A percentile compares a stretch with the other conserved stretches of the same genome.
Evolutionary conservation across 2,329 filamentous ascomycete species (phyloP).

Genomic region (Botrytis hyacinthi): DNA sequence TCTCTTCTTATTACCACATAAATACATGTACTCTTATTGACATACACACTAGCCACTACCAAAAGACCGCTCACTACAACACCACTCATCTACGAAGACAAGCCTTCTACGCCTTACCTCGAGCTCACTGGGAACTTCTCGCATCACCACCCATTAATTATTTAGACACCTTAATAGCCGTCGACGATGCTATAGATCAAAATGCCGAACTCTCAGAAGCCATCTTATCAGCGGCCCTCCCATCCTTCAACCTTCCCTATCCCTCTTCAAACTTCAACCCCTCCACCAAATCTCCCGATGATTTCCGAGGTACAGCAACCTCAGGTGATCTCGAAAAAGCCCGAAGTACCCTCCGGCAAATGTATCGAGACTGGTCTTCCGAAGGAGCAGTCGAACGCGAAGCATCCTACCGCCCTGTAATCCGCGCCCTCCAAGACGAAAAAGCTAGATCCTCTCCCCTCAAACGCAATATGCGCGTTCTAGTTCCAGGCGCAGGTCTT

Average conservation of each 20-base stretch:
- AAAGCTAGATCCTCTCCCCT: conserved; percentile 28
- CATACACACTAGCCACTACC: conserved; percentile 67
- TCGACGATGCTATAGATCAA: conserved; percentile 84
- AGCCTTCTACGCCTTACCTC: conserved; percentile 87
- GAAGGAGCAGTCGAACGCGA: conserved; percentile 72
- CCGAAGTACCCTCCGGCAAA: conserved; percentile 85
- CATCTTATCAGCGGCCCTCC: conserved; percentile 69
- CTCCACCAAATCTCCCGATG: conserved; percentile 37
- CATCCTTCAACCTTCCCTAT: conserved; percentile 57
- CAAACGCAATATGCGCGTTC: conserved; percentile 48
- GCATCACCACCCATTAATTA: conserved; percentile 79
- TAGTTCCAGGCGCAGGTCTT: conserved; percentile 87
- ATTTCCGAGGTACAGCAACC: conserved; percentile 71
- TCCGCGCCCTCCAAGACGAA: conserved; percentile 60
- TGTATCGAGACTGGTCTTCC: conserved; percentile 90
- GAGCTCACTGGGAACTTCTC: conserved; percentile 79
- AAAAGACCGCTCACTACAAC: conserved; percentile 81
- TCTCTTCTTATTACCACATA: background rate
- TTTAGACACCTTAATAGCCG: conserved; percentile 70
- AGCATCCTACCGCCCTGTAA: conserved; percentile 73
- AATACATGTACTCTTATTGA: background rate
- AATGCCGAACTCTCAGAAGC: conserved; percentile 81
- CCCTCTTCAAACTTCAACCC: conserved; percentile 7
- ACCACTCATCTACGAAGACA: conserved; percentile 87
- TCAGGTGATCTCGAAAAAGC: conserved; percentile 83